A percentile compares a stretch with the other conserved stretches of the same genome.
Evolutionary conservation across 2,329 filamentous ascomycete genomes (phyloP).

Genomic region (Sporothrix inflata): DNA sequence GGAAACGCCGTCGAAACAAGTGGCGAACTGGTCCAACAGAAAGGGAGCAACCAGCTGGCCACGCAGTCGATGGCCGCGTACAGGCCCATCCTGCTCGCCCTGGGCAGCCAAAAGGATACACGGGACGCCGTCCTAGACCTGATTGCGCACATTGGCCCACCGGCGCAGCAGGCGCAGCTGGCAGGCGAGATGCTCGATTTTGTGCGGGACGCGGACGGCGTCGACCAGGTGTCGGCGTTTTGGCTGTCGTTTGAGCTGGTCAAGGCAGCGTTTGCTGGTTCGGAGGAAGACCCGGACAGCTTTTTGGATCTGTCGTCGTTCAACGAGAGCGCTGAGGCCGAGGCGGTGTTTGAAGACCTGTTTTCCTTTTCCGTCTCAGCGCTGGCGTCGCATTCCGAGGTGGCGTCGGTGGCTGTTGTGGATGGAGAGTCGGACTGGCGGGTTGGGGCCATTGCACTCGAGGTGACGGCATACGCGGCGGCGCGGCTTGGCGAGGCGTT

Average conservation of each 20-base stretch:
- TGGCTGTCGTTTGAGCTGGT: conserved; percentile 80
- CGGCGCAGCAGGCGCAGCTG: conserved; percentile 63
- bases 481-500: conserved; percentile 68
- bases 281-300: conserved; percentile 60
- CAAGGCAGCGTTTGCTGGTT: conserved; percentile 56
- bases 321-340: conserved; percentile 41
- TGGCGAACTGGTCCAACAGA: not conserved
- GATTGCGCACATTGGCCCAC: conserved; percentile 56
- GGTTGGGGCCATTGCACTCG: conserved; percentile 76
- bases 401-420: not conserved
- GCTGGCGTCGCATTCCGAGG: conserved; percentile 58
- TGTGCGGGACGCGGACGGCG: conserved; percentile 60
- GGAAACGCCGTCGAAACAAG: not conserved
- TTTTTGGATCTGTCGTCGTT: conserved; percentile 62
- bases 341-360: conserved; percentile 63
- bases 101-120: conserved; percentile 68
- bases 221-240: conserved; percentile 68
- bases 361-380: conserved; percentile 69
- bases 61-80: conserved; percentile 47
- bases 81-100: conserved; percentile 62
- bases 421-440: conserved; percentile 65
- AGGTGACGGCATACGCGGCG: conserved; percentile 77
- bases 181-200: conserved; percentile 68
- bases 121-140: conserved; percentile 62
- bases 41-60: not conserved